These are phyloP conservation scores for Akanthomyces muscarius DNA, from an alignment of 2,329 filamentous ascomycete species.

Conservation along the genomic window DNA sequence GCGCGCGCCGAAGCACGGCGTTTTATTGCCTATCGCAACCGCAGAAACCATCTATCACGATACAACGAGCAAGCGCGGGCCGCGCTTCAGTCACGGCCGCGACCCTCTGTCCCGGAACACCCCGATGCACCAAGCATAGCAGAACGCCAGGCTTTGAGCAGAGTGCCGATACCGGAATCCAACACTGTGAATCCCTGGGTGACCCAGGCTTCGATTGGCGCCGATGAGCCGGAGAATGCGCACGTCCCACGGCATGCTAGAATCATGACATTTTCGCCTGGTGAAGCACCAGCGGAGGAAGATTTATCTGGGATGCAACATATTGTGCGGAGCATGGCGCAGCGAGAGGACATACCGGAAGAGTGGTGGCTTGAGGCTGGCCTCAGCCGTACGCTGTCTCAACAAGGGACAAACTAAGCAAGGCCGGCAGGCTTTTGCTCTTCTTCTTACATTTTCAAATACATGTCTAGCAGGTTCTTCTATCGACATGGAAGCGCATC, in stretches of 20 bases:
- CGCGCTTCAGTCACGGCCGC: not conserved
- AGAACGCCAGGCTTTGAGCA: constrained; percentile 4
- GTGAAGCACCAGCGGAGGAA: constrained; percentile 32
- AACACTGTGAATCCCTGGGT: constrained; percentile 24
- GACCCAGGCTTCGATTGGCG: constrained; percentile 25
- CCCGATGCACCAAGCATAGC: not conserved
- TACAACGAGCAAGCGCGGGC: not conserved
- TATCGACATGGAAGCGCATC: not conserved
- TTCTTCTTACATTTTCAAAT: not conserved
- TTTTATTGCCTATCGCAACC: constrained; percentile 19
- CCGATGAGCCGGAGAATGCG: constrained; percentile 26
- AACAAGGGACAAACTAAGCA: constrained; percentile 24
- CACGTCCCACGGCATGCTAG: constrained; percentile 19
- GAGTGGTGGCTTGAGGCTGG: constrained; percentile 76
- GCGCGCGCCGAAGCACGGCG: constrained; percentile 12
- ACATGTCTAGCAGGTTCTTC: not conserved
- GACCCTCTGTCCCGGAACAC: not conserved
- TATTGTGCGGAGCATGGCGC: constrained; percentile 66
- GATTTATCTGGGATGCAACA: constrained; percentile 61
- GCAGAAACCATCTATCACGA: not conserved
- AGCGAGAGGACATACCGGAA: constrained; percentile 72
- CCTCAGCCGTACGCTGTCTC: constrained; percentile 54
- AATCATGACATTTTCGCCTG: constrained; percentile 24
- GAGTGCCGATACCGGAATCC: not conserved
- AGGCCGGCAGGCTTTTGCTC: not conserved